Evolutionary conservation across 2,329 filamentous ascomycete genomes (phyloP).

Genomic region (Fusarium hostae): DNA sequence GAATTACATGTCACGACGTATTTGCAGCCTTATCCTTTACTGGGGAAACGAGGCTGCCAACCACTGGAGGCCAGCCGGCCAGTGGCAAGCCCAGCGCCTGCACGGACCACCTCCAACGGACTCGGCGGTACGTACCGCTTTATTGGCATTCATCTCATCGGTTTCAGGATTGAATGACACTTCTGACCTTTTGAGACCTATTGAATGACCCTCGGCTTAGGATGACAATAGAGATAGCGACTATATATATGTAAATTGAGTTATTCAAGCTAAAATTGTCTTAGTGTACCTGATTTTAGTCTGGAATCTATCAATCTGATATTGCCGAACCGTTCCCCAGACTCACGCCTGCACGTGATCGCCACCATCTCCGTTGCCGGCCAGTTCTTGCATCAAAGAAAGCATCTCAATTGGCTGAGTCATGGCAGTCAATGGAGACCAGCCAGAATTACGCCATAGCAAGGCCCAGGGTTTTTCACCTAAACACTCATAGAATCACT

Average conservation of each 20-base stretch:
- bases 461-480: conserved; percentile 34
- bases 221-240: not conserved
- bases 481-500: conserved; percentile 36
- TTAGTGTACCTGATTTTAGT: not conserved
- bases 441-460: conserved; percentile 46
- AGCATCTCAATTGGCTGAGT: conserved; percentile 43
- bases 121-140: conserved; percentile 15
- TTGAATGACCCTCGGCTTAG: fast-evolving
- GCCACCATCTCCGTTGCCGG: conserved; percentile 35
- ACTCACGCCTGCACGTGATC: conserved; percentile 28
- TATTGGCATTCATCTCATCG: not conserved
- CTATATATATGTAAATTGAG: not conserved
- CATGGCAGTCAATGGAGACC: conserved; percentile 28
- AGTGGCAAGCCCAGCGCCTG: conserved; percentile 2
- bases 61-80: not conserved
- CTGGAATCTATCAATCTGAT: not conserved
- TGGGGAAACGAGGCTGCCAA: conserved; percentile 43
- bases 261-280: fast-evolving
- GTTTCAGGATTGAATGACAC: not conserved
- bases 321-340: not conserved
- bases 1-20: conserved; percentile 37
- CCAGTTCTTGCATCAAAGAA: conserved; percentile 14
- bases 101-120: conserved; percentile 31
- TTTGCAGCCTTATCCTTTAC: conserved; percentile 44
- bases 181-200: not conserved